These are phyloP conservation scores for Gracilaria gracilis DNA, from an alignment of 23 red algal species.

Conservation along the genomic window DNA sequence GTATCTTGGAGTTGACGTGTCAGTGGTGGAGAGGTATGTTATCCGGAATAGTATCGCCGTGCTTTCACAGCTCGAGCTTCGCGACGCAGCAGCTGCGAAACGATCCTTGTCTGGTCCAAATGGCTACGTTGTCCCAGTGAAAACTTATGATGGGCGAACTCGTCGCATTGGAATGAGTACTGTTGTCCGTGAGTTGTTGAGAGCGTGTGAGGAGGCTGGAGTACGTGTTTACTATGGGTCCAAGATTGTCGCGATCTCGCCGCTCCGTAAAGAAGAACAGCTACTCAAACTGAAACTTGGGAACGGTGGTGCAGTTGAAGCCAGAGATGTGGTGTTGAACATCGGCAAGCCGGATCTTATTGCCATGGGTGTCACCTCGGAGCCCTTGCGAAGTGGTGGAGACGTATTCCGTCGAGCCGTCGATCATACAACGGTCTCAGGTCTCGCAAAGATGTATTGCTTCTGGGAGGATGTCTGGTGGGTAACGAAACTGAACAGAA, in stretches of 20 bases:
- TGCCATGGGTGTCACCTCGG: slow-evolving; percentile 47
- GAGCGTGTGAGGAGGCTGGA: slow-evolving; percentile 8
- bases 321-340: slow-evolving; percentile 41
- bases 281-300: not conserved
- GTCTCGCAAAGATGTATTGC: slow-evolving; percentile 61
- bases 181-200: slow-evolving; percentile 33
- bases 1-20: slow-evolving; percentile 34
- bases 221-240: slow-evolving; percentile 43
- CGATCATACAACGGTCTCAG: not conserved
- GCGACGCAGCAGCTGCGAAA: slow-evolving; percentile 11
- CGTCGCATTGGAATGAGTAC: slow-evolving; percentile 51
- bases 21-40: slow-evolving; percentile 10
- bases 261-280: not conserved
- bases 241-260: slow-evolving; percentile 24
- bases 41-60: not conserved
- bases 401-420: slow-evolving; percentile 24
- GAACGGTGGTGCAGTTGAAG: slow-evolving; percentile 9
- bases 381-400: slow-evolving; percentile 46
- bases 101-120: not conserved
- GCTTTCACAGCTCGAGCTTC: slow-evolving; percentile 17
- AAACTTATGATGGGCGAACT: not conserved
- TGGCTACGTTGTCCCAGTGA: slow-evolving; percentile 43
- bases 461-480: slow-evolving; percentile 77
- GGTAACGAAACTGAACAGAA: slow-evolving; percentile 52
- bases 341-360: slow-evolving; percentile 69